These are phyloP conservation scores for Candida ulmi DNA, from an alignment of 805 yeast species.

Conservation along the genomic window DNA sequence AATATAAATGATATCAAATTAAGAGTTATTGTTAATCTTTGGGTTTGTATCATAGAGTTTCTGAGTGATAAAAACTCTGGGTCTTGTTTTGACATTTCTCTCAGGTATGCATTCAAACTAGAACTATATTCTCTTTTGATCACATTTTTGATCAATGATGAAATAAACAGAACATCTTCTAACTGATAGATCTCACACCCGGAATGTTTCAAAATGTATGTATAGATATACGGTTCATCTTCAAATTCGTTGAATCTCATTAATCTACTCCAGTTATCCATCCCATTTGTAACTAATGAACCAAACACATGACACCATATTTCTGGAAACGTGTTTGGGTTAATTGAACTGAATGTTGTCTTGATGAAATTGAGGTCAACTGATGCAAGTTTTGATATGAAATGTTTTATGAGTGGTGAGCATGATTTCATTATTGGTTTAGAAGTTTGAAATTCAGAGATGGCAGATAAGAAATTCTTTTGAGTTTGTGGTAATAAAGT, in stretches of 20 bases:
- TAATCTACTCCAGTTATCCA: constrained; percentile 20
- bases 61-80: constrained; percentile 7
- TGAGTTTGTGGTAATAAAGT: constrained; percentile 6
- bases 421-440: constrained; percentile 7
- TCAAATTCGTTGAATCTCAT: constrained; percentile 17
- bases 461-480: constrained; percentile 4
- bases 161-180: constrained; percentile 14
- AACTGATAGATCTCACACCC: constrained; percentile 9
- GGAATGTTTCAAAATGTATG: constrained; percentile 16
- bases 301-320: constrained; percentile 19
- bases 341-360: constrained; percentile 11
- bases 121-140: constrained; percentile 7
- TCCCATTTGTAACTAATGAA: constrained; percentile 9
- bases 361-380: constrained; percentile 8
- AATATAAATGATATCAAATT: constrained; percentile 13
- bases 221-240: constrained; percentile 17
- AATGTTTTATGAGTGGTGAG: constrained; percentile 4
- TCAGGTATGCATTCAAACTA: constrained; percentile 13
- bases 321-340: constrained; percentile 13
- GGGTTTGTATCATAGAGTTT: constrained; percentile 14
- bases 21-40: constrained; percentile 15
- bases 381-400: not conserved
- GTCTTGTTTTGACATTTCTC: constrained; percentile 16
- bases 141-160: constrained; percentile 12
- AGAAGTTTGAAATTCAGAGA: constrained; percentile 7